phyloP scores from a whole-genome alignment of 306 rosid genomes.

The Hylodesmum podocarpum region DNA sequence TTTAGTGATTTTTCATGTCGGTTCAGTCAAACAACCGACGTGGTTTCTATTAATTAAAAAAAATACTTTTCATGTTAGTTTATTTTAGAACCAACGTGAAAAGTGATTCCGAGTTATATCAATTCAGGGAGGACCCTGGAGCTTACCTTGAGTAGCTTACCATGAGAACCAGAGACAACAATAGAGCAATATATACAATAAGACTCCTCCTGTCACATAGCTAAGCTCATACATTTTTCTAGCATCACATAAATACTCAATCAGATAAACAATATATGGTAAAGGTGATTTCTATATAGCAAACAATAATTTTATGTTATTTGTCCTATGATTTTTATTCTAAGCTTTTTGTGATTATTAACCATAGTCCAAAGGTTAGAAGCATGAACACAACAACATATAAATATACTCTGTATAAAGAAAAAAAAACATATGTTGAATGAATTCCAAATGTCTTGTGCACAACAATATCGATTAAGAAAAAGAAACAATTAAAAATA shows the following conservation, averaged over 20 bases:
- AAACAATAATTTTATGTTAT: neutral
- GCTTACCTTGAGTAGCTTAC: conserved; percentile 86
- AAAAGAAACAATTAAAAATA: too few species aligned
- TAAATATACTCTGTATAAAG: conserved; percentile 8
- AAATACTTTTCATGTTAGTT: too few species aligned
- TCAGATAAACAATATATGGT: neutral
- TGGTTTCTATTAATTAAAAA: too few species aligned
- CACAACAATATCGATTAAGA: too few species aligned
- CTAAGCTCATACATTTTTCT: neutral
- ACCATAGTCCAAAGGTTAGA: neutral
- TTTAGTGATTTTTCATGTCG: too few species aligned
- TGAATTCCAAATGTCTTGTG: too few species aligned
- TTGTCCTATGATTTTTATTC: neutral
- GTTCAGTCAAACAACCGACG: too few species aligned
- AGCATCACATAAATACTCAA: neutral
- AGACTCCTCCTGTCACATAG: too few species aligned
- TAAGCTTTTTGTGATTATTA: neutral
- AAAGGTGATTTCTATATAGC: neutral
- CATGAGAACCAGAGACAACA: too few species aligned
- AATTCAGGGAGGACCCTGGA: neutral
- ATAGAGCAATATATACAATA: too few species aligned
- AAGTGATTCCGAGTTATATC: conserved; percentile 17
- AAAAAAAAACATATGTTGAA: conserved; percentile 11
- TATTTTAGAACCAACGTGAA: too few species aligned
- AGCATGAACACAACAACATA: neutral